Evolutionary conservation across 2,329 filamentous ascomycete species (phyloP).

Genomic region (Ophiosphaerella korrae): DNA sequence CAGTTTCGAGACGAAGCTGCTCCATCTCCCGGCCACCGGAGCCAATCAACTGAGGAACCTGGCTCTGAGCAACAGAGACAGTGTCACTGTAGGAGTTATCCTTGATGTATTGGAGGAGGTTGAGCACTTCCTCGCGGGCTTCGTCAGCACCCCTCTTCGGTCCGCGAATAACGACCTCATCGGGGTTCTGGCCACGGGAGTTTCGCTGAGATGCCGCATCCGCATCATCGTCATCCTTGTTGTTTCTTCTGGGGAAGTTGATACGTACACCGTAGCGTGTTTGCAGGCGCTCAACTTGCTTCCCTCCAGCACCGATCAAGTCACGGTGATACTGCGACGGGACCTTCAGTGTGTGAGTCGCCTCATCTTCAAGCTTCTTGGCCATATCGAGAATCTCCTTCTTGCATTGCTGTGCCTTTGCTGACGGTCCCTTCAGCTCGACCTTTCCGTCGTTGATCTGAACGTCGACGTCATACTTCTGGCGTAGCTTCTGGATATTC

Average conservation of each 20-base stretch:
- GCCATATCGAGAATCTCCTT: slow-evolving; percentile 78
- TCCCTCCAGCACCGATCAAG: slow-evolving; percentile 86
- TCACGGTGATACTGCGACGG: slow-evolving; percentile 93
- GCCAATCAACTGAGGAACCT: slow-evolving; percentile 92
- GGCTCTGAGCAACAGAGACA: slow-evolving; percentile 85
- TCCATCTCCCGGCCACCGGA: slow-evolving; percentile 90
- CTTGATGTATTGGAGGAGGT: slow-evolving; percentile 83
- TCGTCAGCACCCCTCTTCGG: slow-evolving; percentile 92
- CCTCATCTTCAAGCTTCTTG: slow-evolving; percentile 88
- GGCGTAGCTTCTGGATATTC: slow-evolving; percentile 71
- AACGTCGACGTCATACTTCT: slow-evolving; percentile 75
- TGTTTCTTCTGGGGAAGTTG: slow-evolving; percentile 80
- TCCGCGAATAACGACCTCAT: slow-evolving; percentile 90
- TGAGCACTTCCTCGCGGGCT: slow-evolving; percentile 88
- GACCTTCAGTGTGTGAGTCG: slow-evolving; percentile 84
- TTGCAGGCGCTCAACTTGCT: slow-evolving; percentile 89
- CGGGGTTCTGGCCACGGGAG: slow-evolving; percentile 73
- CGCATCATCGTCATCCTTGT: slow-evolving; percentile 73
- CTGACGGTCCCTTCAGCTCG: slow-evolving; percentile 92
- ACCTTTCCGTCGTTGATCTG: slow-evolving; percentile 94
- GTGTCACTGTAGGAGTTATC: slow-evolving; percentile 83
- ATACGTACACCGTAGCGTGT: slow-evolving; percentile 92
- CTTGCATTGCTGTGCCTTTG: slow-evolving; percentile 88
- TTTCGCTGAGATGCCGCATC: slow-evolving; percentile 67
- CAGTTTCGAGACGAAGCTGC: slow-evolving; percentile 80